phyloP scores from a whole-genome alignment of 139 green algal species.

The Auxenochlorella pyrenoidosa region DNA sequence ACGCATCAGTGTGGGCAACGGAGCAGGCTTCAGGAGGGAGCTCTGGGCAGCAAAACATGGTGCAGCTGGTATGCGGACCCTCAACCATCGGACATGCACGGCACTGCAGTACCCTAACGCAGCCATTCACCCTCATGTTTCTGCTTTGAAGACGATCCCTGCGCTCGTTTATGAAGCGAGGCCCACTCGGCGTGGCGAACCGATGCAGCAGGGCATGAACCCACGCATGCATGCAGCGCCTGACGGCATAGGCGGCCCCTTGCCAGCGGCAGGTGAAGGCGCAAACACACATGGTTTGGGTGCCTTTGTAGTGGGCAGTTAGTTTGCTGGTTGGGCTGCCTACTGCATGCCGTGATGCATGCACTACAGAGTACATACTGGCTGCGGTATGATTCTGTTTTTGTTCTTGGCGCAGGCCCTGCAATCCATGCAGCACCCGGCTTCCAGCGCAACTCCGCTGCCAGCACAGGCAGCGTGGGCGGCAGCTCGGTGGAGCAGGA shows the following conservation, averaged over 20 bases:
- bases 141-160: constrained; percentile 72
- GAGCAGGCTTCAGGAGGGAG: no score
- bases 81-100: no score
- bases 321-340: no score
- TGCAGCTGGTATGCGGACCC: no score
- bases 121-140: no score
- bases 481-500: background rate
- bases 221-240: background rate
- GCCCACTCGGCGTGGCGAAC: constrained; percentile 36
- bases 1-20: no score
- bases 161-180: constrained; percentile 95
- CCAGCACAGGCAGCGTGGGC: background rate
- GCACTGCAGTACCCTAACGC: no score
- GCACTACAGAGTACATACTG: background rate
- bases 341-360: no score
- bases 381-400: background rate
- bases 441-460: background rate
- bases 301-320: background rate
- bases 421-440: background rate
- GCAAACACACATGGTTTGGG: background rate
- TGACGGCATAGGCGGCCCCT: background rate
- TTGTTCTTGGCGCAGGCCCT: no score
- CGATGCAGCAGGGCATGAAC: background rate
- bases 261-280: background rate
- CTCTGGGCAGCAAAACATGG: no score